These are phyloP conservation scores for Citrullus amarus DNA, from an alignment of 306 rosid species.

Conservation along the genomic window DNA sequence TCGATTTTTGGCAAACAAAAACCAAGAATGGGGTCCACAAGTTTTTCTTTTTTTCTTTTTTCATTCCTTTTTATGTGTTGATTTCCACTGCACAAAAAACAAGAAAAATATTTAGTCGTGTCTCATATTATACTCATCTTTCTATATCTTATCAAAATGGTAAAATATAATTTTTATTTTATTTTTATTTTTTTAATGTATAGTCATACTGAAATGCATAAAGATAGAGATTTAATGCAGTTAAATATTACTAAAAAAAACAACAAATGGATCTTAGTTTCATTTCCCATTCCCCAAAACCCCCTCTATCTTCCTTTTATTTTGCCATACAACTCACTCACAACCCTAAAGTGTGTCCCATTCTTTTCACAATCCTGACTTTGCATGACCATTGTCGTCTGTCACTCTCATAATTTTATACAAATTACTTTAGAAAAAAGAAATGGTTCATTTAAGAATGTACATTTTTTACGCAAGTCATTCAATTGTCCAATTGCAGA, in stretches of 20 bases:
- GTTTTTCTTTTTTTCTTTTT: background rate
- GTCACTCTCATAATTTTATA: background rate
- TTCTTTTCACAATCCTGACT: background rate
- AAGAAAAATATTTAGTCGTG: too few species aligned
- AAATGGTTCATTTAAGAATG: too few species aligned
- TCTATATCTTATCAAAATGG: too few species aligned
- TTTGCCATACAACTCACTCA: conserved; percentile 3
- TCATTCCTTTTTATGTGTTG: background rate
- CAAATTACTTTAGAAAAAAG: too few species aligned
- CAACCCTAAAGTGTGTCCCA: background rate
- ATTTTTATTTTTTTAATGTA: too few species aligned
- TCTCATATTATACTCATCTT: too few species aligned
- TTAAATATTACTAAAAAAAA: background rate
- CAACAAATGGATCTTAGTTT: background rate
- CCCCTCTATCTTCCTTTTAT: background rate
- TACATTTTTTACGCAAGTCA: too few species aligned
- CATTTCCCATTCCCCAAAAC: background rate
- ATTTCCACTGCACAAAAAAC: background rate
- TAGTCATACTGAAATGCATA: too few species aligned
- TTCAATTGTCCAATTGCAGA: too few species aligned
- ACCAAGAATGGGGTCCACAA: background rate
- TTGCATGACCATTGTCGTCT: background rate
- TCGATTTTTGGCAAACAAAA: background rate
- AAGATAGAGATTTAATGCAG: too few species aligned
- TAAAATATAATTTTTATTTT: too few species aligned